Base-by-base conservation (phyloP, 1,284 basidiomycete genomes). In the Puccinia horiana region DNA sequence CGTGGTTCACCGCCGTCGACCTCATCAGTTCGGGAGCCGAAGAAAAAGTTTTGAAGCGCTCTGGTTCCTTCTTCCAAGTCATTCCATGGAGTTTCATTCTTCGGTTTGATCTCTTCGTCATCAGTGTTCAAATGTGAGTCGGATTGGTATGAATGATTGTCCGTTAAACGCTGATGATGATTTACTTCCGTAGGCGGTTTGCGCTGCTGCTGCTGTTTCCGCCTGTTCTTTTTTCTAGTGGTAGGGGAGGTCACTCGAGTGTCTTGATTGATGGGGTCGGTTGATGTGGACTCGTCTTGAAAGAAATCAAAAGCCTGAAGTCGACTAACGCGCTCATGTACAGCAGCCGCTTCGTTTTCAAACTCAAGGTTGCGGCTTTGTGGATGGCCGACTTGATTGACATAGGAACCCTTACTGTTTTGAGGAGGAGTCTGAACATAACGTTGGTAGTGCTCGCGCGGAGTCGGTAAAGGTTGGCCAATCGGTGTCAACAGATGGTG, bases 281-380 rank as follows among this genome's bases (percentile, higher is more conserved):
- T 23, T 58, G 69, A 70, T 20, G 54, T 32, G 29, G 29, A 1
- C 26, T 69, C 61, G 20, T 78, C 76, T 37, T 78, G 61, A 20
- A 52, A 69, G 52, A 81, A 81, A 29, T 81, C 65, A 37, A 73
- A 81, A 23, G 69, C 69, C 26, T 73, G 69, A 32, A 81, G 58
- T 70, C 78, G 52, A 32, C 69, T 69, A 18, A 29, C 67, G 18
- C 78, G 78, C 35, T 81, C 78, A 63, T 81, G 54, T 14, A 81
- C 78, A 32, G 78, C 78, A 32, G 67, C 67, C 20, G 78, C 78
- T 81, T 81, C 67, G 56, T 73, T 63, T n/a, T 81, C 69, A 37
- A 47, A 42, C 26, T 69, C 37, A 35, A 16, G 40, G 26, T 37
- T 9, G 40, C 56, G 54, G 32, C 20, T 42, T n/a, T 40, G 56